Base-by-base conservation (phyloP, 495 filamentous ascomycete genomes). In the Neurospora sublineolata region DNA sequence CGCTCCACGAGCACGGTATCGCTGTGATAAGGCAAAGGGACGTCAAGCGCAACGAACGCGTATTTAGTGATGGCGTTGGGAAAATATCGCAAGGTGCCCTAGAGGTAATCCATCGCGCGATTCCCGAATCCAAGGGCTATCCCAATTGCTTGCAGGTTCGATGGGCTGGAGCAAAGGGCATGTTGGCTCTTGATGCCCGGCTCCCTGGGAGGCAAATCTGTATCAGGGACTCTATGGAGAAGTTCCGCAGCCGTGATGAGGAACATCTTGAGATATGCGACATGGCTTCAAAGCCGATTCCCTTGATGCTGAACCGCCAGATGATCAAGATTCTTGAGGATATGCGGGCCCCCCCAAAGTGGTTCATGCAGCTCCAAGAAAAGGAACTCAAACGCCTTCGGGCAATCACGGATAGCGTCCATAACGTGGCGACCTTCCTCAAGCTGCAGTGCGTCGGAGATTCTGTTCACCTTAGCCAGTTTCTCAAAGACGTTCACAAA, bases 241-340 rank as follows among this genome's bases (percentile, higher is more conserved):
- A 97, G 74, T 95, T 94, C 75, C 73, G 82, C n/a, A 87, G 86
- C 33, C 74, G 78, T 0, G 83, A 87, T 27, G 80, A 75, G 42
- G 73, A 74, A 6, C 81, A 88, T 44, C 83, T 96, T 4, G 93
- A 94, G 72, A 92, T 97, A 70, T 95, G 93, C 75, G 90, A 89
- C 52, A 82, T 86, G 44, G 87, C 86, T 3, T 86, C 85, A 30
- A 87, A 83, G 52, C 90, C 90, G 0, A 84, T 94, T 16, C 87
- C 89, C 0, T 82, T 92, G 74, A 85, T 88, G 42, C 85, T 97
- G 3, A 94, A 94, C 76, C 87, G 89, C 1, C 91, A 91, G 68
- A 78, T 92, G 41, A 92, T 97, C 76, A 94, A 96, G 77, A 92
- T 94, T 37, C 76, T 96, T 38, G 93, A 97, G 74, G 93, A 95